Evolutionary conservation across 768 basidiomycete genomes (phyloP).

Genomic region (Mycena metata): DNA sequence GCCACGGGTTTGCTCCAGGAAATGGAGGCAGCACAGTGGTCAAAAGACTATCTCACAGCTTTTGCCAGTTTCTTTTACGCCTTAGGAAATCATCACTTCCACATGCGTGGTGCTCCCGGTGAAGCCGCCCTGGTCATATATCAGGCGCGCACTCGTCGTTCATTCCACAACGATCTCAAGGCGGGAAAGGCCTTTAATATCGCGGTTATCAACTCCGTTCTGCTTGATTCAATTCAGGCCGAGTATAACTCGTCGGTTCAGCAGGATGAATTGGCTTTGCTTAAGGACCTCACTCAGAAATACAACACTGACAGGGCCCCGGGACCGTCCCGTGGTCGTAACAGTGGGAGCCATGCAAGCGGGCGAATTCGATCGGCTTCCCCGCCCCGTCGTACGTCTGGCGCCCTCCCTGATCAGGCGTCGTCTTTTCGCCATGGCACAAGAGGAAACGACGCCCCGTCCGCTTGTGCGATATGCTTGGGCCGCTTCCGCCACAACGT

Average conservation of each 20-base stretch:
- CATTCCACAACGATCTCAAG: background rate
- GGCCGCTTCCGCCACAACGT: slow-evolving; percentile 45
- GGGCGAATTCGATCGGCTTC: background rate
- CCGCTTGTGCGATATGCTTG: slow-evolving; percentile 53
- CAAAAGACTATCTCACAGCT: background rate
- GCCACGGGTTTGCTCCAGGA: slow-evolving; percentile 1
- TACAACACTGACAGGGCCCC: background rate
- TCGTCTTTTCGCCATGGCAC: slow-evolving; percentile 25
- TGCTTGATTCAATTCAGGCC: background rate
- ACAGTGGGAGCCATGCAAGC: background rate
- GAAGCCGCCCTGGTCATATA: slow-evolving; percentile 13
- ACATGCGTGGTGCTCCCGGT: background rate
- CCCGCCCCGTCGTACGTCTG: background rate
- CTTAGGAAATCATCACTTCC: background rate
- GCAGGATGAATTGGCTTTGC: background rate
- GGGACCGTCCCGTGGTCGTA: background rate
- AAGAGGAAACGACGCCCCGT: slow-evolving; percentile 16
- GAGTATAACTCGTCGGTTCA: background rate
- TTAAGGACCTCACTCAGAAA: background rate
- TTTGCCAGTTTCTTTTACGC: slow-evolving; percentile 2
- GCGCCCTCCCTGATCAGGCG: background rate
- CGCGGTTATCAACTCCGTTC: background rate
- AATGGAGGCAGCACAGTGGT: background rate
- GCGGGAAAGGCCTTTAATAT: background rate
- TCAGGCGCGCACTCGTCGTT: slow-evolving; percentile 18